A percentile compares a stretch with the other conserved stretches of the same genome.
These are phyloP conservation scores for Colletotrichum phormii DNA, from an alignment of 2,329 filamentous ascomycete genomes.

Conservation along the genomic window DNA sequence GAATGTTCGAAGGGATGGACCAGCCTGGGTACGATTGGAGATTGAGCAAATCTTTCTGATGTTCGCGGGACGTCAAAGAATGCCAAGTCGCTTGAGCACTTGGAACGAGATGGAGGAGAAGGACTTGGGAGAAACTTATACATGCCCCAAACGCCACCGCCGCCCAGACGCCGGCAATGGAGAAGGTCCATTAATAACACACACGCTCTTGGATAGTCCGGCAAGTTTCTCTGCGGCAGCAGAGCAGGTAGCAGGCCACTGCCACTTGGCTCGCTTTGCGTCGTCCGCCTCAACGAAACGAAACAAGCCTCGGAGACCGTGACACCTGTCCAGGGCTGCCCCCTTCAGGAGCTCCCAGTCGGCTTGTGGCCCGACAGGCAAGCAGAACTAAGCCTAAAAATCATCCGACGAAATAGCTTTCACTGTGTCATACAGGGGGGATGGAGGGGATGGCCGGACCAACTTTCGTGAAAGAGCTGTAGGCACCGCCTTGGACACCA, in stretches of 20 bases:
- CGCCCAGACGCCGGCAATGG: constrained; percentile 28
- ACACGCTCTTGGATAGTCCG: constrained; percentile 27
- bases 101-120: background rate
- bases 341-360: constrained; percentile 24
- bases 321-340: constrained; percentile 33
- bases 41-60: constrained; percentile 6
- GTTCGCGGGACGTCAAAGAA: constrained; percentile 32
- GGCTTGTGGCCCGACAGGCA: constrained; percentile 28
- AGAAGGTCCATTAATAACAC: constrained; percentile 30
- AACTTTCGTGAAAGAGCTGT: background rate
- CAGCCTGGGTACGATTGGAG: constrained; percentile 16
- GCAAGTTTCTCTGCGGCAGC: constrained; percentile 30
- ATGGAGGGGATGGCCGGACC: background rate
- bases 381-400: constrained; percentile 20
- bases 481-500: background rate
- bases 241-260: constrained; percentile 28
- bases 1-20: constrained; percentile 28
- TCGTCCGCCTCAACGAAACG: constrained; percentile 36
- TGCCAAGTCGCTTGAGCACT: constrained; percentile 11
- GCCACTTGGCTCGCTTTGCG: constrained; percentile 32
- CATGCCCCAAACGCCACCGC: constrained; percentile 22
- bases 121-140: constrained; percentile 32
- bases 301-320: constrained; percentile 37
- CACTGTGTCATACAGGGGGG: background rate
- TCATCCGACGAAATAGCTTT: constrained; percentile 27